These are phyloP conservation scores for Globisporangium iwayamae DNA, from an alignment of 352 stramenopile species.

Conservation along the genomic window DNA sequence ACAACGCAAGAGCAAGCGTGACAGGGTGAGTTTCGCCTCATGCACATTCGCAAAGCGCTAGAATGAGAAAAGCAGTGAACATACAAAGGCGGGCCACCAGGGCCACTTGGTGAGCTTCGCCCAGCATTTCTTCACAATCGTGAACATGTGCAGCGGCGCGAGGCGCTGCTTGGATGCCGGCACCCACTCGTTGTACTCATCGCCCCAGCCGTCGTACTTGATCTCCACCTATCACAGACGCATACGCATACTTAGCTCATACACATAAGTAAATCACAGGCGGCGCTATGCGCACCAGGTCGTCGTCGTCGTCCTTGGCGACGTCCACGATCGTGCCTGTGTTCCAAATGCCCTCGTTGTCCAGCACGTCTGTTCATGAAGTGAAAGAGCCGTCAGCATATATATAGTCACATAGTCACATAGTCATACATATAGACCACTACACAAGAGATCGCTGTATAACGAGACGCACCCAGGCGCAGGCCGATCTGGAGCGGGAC, in stretches of 20 bases:
- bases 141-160: slow-evolving; percentile 76
- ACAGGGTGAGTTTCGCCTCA: neutral
- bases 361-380: slow-evolving; percentile 51
- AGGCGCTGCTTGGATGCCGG: slow-evolving; percentile 47
- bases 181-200: slow-evolving; percentile 83
- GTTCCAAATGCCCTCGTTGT: slow-evolving; percentile 85
- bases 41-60: neutral
- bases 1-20: neutral
- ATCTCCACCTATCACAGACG: slow-evolving; percentile 50
- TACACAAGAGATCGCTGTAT: neutral
- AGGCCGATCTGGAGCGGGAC: slow-evolving; percentile 68
- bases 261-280: neutral
- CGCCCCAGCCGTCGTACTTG: slow-evolving; percentile 82
- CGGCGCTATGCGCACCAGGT: slow-evolving; percentile 26
- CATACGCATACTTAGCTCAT: neutral
- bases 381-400: neutral
- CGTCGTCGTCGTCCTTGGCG: slow-evolving; percentile 49
- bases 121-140: slow-evolving; percentile 85
- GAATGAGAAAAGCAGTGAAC: slow-evolving; percentile 7
- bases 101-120: slow-evolving; percentile 82
- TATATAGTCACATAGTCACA: neutral
- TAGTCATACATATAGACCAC: neutral
- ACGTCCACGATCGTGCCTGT: slow-evolving; percentile 67
- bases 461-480: slow-evolving; percentile 51
- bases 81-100: slow-evolving; percentile 78